Base-by-base conservation (phyloP, 768 basidiomycete species). In the Lactarius tabidus region DNA sequence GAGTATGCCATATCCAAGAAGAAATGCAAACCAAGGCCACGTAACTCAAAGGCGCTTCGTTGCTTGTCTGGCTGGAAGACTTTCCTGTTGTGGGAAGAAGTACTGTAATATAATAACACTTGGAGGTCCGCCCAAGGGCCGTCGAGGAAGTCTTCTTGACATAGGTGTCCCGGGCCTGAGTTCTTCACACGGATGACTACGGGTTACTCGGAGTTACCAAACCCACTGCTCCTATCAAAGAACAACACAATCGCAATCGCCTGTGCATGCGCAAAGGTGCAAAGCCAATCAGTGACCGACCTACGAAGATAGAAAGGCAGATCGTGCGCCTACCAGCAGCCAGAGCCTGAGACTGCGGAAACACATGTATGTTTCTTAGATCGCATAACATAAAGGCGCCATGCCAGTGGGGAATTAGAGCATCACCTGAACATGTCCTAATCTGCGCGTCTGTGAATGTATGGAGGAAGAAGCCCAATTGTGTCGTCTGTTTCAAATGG, bases 331-430 rank as follows among this genome's bases (percentile, higher is more conserved):
- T 41, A n/a, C 17, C 10, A 41, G 45, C 45, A 41, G 28, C 38
- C 23, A 52, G 26, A 48, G n/a, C n/a, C n/a, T n/a, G n/a, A 20
- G 23, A 36, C 51, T 10, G 56, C 48, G 17, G 33, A 53, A 20
- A 26, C 51, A 26, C 20, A 41, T 48, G 36, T 26, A 48, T 54
- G 28, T 55, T 35, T 51, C 54, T 29, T 56, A 51, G 54, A 60
- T 43, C 45, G 66, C 20, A 51, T 31, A 57, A 62, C 10, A 84
- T 57, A 74, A 88, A 86, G 2, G 83, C 82, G 56, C 85, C 86
- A n/a, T n/a, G n/a, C n/a, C n/a, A n/a, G 68, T 80, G 80, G 76
- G 86, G 86, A 67, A 77, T 64, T 12, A 82, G 85, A 23, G 67
- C 60, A 41, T 77, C 72, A 68, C 77, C 62, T 71, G 75, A 55